Percentiles rank a stretch among this genome's conserved stretches.
phyloP scores from a whole-genome alignment of 495 filamentous ascomycete genomes.

The Thermochaetoides thermophila region DNA sequence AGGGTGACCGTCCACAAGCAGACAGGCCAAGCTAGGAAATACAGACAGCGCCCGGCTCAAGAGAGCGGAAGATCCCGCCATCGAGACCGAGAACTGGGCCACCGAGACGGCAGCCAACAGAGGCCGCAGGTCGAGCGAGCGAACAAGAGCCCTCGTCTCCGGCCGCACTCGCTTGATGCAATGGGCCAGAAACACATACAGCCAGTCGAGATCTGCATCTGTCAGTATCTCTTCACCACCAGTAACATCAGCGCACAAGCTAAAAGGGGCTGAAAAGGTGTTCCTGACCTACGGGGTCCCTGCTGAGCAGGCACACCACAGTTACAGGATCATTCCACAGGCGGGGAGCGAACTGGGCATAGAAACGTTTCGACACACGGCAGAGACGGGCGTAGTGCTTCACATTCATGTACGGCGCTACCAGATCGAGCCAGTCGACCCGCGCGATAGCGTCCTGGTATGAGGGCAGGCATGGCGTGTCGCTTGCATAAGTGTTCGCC shows the following conservation, averaged over 20 bases:
- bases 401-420: slow-evolving; percentile 21
- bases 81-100: slow-evolving; percentile 17
- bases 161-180: slow-evolving; percentile 9
- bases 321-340: slow-evolving; percentile 33
- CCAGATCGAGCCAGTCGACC: slow-evolving; percentile 30
- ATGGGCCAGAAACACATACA: slow-evolving; percentile 21
- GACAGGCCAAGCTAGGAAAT: slow-evolving; percentile 23
- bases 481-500: too few relatives aligned
- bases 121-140: slow-evolving; percentile 22
- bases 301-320: slow-evolving; percentile 13
- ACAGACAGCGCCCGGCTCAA: slow-evolving; percentile 14
- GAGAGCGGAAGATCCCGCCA: slow-evolving; percentile 16
- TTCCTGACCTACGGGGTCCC: too few relatives aligned
- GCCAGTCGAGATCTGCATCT: slow-evolving; percentile 24
- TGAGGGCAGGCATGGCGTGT: slow-evolving; percentile 30
- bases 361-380: slow-evolving; percentile 27
- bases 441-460: slow-evolving; percentile 26
- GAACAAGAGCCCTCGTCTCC: slow-evolving; percentile 18
- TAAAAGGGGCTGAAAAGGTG: too few relatives aligned
- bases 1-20: slow-evolving; percentile 25
- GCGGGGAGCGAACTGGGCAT: slow-evolving; percentile 27
- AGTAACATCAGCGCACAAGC: not conserved
- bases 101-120: slow-evolving; percentile 20
- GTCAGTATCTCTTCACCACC: too few relatives aligned
- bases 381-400: slow-evolving; percentile 25